phyloP scores from a whole-genome alignment of 1,284 basidiomycete genomes.

The Hypsizygus ulmarius region DNA sequence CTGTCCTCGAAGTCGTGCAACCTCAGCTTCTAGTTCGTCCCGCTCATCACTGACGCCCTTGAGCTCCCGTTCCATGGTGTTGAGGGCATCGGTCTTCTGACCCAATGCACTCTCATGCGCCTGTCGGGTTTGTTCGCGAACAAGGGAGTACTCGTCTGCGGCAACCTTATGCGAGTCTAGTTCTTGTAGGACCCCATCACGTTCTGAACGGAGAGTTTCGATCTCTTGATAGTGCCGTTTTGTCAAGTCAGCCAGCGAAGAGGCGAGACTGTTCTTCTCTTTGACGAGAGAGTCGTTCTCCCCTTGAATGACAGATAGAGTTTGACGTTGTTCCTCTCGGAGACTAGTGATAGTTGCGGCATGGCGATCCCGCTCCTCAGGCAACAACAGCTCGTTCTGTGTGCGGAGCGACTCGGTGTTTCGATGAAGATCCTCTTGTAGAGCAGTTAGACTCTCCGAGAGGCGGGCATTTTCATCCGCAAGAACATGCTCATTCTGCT shows the following conservation, averaged over 20 bases:
- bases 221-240: conserved; percentile 40
- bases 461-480: conserved; percentile 23
- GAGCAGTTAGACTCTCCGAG: conserved; percentile 7
- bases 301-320: conserved; percentile 13
- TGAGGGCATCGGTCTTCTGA: conserved; percentile 49
- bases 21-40: conserved; percentile 50
- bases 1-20: conserved; percentile 56
- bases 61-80: conserved; percentile 49
- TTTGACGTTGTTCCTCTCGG: conserved; percentile 27
- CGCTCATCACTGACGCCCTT: conserved; percentile 46
- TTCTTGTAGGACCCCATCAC: conserved; percentile 57
- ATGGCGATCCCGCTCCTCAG: conserved; percentile 30
- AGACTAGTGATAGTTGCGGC: conserved; percentile 3
- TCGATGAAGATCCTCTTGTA: conserved; percentile 13
- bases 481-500: conserved; percentile 20
- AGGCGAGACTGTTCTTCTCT: conserved; percentile 17
- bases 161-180: conserved; percentile 61
- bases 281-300: conserved; percentile 9
- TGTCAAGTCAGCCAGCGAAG: conserved; percentile 30
- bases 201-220: conserved; percentile 47
- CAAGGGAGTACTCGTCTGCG: conserved; percentile 49
- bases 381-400: conserved; percentile 34
- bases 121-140: conserved; percentile 49
- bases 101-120: conserved; percentile 50
- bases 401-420: conserved; percentile 9